phyloP scores from a whole-genome alignment of 2,329 filamentous ascomycete species.

The Colletotrichum liriopes region DNA sequence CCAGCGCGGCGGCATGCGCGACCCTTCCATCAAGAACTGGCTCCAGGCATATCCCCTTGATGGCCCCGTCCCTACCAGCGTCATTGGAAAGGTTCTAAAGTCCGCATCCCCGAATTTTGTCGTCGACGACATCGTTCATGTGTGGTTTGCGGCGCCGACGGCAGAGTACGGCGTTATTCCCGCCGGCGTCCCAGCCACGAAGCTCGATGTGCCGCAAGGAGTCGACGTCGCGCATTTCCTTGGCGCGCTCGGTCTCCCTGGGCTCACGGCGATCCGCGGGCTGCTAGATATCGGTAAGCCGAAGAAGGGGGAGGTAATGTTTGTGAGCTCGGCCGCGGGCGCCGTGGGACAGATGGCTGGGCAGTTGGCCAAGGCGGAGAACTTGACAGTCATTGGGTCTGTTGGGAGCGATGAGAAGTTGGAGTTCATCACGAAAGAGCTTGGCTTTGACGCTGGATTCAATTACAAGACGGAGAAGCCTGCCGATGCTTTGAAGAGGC shows the following conservation, averaged over 20 bases:
- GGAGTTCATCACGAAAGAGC: constrained; percentile 78
- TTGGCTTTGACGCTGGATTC: constrained; percentile 81
- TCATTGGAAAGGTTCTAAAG: constrained; percentile 76
- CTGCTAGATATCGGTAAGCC: constrained; percentile 84
- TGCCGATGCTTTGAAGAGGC: constrained; percentile 73
- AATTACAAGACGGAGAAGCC: constrained; percentile 86
- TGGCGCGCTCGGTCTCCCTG: constrained; percentile 83
- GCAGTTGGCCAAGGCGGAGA: constrained; percentile 83
- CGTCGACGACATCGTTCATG: constrained; percentile 73
- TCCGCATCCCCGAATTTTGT: constrained; percentile 74
- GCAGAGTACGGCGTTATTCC: constrained; percentile 75
- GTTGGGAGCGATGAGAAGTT: constrained; percentile 84
- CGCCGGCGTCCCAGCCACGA: constrained; percentile 57
- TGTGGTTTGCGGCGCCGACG: constrained; percentile 60
- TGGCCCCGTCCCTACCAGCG: constrained; percentile 72
- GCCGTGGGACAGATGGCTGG: constrained; percentile 84
- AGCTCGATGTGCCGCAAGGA: constrained; percentile 76
- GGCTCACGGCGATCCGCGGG: constrained; percentile 81
- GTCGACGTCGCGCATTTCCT: constrained; percentile 75
- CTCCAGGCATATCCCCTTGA: constrained; percentile 70
- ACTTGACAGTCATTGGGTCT: constrained; percentile 80
- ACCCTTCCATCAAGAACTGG: constrained; percentile 73
- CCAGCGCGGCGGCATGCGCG: constrained; percentile 79
- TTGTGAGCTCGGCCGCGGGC: constrained; percentile 81
- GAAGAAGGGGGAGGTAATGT: constrained; percentile 83